phyloP scores from a whole-genome alignment of 805 yeast genomes.

The Metschnikowia kunwiensis region DNA sequence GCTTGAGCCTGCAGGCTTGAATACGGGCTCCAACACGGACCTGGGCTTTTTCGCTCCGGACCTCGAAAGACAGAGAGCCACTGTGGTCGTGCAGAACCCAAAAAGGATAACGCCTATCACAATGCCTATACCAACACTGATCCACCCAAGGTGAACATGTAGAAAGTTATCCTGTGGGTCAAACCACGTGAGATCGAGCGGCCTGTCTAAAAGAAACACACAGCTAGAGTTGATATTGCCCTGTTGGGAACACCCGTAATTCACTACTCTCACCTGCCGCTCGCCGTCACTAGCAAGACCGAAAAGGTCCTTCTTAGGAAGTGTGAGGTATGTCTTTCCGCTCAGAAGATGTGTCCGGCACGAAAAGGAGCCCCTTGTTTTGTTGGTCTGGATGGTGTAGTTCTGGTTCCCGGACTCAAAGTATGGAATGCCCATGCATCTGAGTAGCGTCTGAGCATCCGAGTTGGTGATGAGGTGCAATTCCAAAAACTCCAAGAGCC shows the following conservation, averaged over 20 bases:
- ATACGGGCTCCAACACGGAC: constrained; percentile 6
- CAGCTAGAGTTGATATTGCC: constrained; percentile 39
- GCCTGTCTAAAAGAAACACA: constrained; percentile 63
- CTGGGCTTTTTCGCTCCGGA: constrained; percentile 2
- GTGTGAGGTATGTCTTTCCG: constrained; percentile 15
- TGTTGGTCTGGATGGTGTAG: constrained; percentile 15
- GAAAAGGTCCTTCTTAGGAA: constrained; percentile 5
- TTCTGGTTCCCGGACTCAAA: constrained; percentile 6
- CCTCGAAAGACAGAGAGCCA: constrained; percentile 17
- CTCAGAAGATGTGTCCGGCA: constrained; percentile 14
- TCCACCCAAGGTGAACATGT: constrained; percentile 61
- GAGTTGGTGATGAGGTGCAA: constrained; percentile 68
- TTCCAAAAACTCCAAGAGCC: constrained; percentile 53
- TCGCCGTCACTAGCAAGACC: constrained; percentile 31
- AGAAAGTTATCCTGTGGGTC: constrained; percentile 42
- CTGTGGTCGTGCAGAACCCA: constrained; percentile 22
- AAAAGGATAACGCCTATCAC: constrained; percentile 54
- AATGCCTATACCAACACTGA: constrained; percentile 67
- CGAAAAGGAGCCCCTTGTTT: constrained; percentile 10
- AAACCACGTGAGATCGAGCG: constrained; percentile 65
- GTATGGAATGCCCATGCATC: constrained; percentile 39
- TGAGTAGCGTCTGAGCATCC: constrained; percentile 44
- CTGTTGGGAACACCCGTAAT: constrained; percentile 55
- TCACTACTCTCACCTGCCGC: constrained; percentile 55
- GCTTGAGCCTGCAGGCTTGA: constrained; percentile 23